These are phyloP conservation scores for Verticillium klebahnii DNA, from an alignment of 2,329 filamentous ascomycete species.

Conservation along the genomic window DNA sequence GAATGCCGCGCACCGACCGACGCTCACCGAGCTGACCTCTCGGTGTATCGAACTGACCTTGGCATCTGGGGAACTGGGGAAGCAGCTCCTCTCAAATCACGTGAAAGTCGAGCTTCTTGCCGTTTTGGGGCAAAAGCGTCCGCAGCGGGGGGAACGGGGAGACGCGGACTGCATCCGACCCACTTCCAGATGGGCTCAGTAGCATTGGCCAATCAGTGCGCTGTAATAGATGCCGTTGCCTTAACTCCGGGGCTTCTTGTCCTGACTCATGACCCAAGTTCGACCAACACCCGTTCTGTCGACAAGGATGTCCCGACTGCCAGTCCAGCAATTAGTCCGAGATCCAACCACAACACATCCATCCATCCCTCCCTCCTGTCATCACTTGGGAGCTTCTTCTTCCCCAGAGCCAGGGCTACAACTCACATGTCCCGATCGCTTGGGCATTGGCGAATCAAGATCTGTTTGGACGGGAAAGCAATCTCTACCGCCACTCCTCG, in stretches of 20 bases:
- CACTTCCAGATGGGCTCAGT: background rate
- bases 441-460: too few species aligned
- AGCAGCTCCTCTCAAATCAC: background rate
- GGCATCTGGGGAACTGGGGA: background rate
- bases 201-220: background rate
- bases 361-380: too few species aligned
- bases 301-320: too few species aligned
- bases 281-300: too few species aligned
- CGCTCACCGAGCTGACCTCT: background rate
- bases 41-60: background rate
- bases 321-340: background rate
- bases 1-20: background rate
- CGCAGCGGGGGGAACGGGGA: background rate
- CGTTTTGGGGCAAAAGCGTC: background rate
- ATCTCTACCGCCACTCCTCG: background rate
- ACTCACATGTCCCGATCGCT: too few species aligned
- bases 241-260: background rate
- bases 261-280: background rate
- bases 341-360: background rate
- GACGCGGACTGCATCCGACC: background rate
- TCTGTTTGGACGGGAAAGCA: background rate
- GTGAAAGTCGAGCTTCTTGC: background rate
- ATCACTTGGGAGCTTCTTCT: too few species aligned
- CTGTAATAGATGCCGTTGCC: background rate
- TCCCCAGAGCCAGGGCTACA: too few species aligned